A percentile compares a stretch with the other conserved stretches of the same genome.
Conservation (phyloP, 2,329 filamentous ascomycete species). For the Peltaster fructicola region DNA sequence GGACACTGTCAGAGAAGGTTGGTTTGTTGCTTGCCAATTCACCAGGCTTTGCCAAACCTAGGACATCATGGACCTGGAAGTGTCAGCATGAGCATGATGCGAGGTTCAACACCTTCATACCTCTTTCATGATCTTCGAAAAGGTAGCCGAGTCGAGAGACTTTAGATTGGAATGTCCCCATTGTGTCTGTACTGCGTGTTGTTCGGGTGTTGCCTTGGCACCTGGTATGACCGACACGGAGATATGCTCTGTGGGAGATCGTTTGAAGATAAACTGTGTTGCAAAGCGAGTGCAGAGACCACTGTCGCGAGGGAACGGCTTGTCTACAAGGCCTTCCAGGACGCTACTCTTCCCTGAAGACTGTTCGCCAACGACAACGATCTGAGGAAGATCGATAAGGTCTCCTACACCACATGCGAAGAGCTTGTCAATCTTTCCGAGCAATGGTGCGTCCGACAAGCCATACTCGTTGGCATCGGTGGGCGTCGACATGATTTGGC, state of each 20-base stretch:
- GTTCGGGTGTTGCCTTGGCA: constrained; percentile 5
- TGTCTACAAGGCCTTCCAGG: constrained; percentile 41
- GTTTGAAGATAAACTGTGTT: constrained; percentile 13
- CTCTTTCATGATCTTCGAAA: constrained; percentile 10
- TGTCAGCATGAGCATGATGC: constrained; percentile 1
- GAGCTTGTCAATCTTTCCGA: constrained; percentile 37
- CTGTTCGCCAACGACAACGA: constrained; percentile 43
- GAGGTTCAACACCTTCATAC: too few relatives aligned
- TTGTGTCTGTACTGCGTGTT: constrained; percentile 2
- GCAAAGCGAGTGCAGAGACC: constrained; percentile 34
- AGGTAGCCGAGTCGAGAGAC: constrained; percentile 7
- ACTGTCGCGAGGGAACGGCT: constrained; percentile 36
- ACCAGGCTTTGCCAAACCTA: constrained; percentile 5
- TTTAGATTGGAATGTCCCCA: constrained; percentile 5
- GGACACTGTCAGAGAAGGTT: constrained; percentile 15
- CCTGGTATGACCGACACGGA: constrained; percentile 10
- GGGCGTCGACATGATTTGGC: too few relatives aligned
- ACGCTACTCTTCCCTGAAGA: constrained; percentile 45
- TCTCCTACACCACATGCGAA: constrained; percentile 28
- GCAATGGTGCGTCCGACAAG: constrained; percentile 17
- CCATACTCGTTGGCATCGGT: too few relatives aligned
- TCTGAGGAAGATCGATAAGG: constrained; percentile 15
- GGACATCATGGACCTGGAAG: constrained; percentile 5
- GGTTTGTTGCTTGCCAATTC: constrained; percentile 3
- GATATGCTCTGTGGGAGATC: constrained; percentile 4